Conservation (phyloP, 2,329 filamentous ascomycete genomes). For the Rhinocladiella mackenziei region DNA sequence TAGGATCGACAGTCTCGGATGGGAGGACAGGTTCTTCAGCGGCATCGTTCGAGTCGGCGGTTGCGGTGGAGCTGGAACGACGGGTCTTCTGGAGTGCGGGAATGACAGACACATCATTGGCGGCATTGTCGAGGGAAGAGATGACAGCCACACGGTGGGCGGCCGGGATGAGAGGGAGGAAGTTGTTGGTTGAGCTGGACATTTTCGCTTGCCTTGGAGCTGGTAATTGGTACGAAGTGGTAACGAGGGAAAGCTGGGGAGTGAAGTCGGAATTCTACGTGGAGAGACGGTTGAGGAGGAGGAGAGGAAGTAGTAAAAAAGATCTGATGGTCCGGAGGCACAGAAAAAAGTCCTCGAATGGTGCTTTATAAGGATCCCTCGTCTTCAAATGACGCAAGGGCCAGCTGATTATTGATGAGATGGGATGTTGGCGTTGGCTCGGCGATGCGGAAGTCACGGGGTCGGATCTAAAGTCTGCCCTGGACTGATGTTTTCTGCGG, state of each 20-base stretch:
- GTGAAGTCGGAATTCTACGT: background rate
- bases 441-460: conserved; percentile 18
- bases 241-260: background rate
- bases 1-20: conserved; percentile 5
- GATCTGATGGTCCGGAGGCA: background rate
- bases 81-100: conserved; percentile 25
- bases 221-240: background rate
- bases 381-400: conserved; percentile 20
- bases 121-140: conserved; percentile 6
- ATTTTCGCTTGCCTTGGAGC: conserved; percentile 10
- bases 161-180: conserved; percentile 24
- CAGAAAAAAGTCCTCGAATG: conserved; percentile 7
- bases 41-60: conserved; percentile 21
- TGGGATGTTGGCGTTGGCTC: conserved; percentile 14
- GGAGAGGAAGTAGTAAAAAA: conserved; percentile 4
- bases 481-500: conserved; percentile 6
- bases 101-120: conserved; percentile 17
- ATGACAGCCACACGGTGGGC: conserved; percentile 19
- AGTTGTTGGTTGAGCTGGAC: conserved; percentile 22
- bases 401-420: conserved; percentile 8
- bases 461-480: conserved; percentile 5
- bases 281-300: background rate
- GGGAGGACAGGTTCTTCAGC: conserved; percentile 20
- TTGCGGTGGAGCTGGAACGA: conserved; percentile 26
- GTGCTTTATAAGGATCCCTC: conserved; percentile 18